Percentiles rank a stretch among this genome's conserved stretches.
These are phyloP conservation scores for Schwanniomyces pseudopolymorphus DNA, from an alignment of 805 yeast genomes.

Conservation along the genomic window DNA sequence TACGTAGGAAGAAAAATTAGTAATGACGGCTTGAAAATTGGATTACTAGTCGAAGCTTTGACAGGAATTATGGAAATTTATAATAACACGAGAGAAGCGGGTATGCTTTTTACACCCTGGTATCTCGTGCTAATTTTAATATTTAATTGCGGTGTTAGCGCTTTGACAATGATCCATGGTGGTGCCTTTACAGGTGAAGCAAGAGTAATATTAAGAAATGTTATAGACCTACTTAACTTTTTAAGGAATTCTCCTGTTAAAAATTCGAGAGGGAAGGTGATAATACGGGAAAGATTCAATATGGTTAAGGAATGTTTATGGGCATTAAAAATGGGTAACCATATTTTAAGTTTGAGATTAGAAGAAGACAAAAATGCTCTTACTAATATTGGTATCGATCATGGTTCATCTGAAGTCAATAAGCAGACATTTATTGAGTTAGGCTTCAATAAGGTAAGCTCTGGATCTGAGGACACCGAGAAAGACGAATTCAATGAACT, in stretches of 20 bases:
- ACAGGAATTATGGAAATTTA: slow-evolving; percentile 29
- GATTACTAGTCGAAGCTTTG: slow-evolving; percentile 29
- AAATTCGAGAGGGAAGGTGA: slow-evolving; percentile 26
- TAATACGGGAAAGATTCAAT: slow-evolving; percentile 34
- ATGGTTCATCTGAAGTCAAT: slow-evolving; percentile 53
- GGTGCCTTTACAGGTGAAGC: slow-evolving; percentile 33
- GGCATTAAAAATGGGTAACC: slow-evolving; percentile 58
- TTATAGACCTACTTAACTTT: slow-evolving; percentile 20
- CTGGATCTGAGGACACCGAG: slow-evolving; percentile 4
- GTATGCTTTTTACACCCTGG: slow-evolving; percentile 49
- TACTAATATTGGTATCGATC: slow-evolving; percentile 47
- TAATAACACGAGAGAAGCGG: slow-evolving; percentile 25
- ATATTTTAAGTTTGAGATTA: slow-evolving; percentile 46
- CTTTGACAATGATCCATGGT: slow-evolving; percentile 42
- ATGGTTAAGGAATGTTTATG: slow-evolving; percentile 65
- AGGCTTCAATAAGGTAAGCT: slow-evolving; percentile 26
- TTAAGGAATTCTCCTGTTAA: slow-evolving; percentile 31
- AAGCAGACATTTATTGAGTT: slow-evolving; percentile 47
- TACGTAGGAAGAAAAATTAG: slow-evolving; percentile 32
- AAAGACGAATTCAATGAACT: slow-evolving; percentile 18
- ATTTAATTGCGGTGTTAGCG: slow-evolving; percentile 44
- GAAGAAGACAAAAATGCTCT: slow-evolving; percentile 39
- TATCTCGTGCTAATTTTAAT: slow-evolving; percentile 45
- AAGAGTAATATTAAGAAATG: slow-evolving; percentile 19
- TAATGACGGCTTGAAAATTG: slow-evolving; percentile 29